Conservation (phyloP, 2,329 filamentous ascomycete species). For the Mariannaea elegans region DNA sequence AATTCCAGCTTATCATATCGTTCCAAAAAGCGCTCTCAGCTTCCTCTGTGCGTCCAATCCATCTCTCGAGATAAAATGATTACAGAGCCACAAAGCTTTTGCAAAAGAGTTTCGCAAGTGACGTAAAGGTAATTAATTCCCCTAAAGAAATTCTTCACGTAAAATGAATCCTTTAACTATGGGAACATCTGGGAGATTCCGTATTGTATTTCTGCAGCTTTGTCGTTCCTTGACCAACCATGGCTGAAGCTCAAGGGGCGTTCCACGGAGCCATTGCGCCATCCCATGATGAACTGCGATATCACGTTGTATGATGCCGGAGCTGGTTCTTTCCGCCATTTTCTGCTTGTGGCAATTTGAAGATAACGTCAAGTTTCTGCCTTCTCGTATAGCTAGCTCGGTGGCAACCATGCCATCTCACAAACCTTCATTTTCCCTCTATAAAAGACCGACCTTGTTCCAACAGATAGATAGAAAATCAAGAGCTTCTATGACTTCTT, state of each 20-base stretch:
- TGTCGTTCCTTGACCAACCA: constrained; percentile 2
- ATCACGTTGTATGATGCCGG: too few relatives aligned
- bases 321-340: too few relatives aligned
- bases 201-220: background rate
- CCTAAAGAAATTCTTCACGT: constrained; percentile 11
- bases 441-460: too few relatives aligned
- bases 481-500: too few relatives aligned
- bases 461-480: too few relatives aligned
- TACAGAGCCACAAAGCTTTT: constrained; percentile 25
- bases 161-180: constrained; percentile 24
- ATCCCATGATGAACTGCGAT: background rate
- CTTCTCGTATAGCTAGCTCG: too few relatives aligned
- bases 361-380: too few relatives aligned
- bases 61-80: constrained; percentile 16
- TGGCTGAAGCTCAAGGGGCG: constrained; percentile 18
- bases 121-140: constrained; percentile 11
- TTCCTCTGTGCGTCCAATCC: background rate
- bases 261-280: constrained; percentile 12
- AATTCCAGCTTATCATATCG: background rate
- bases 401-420: too few relatives aligned
- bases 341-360: too few relatives aligned
- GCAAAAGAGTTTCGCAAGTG: constrained; percentile 20
- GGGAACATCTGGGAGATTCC: constrained; percentile 12
- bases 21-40: background rate
- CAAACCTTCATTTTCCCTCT: too few relatives aligned